Evolutionary conservation across 805 yeast genomes (phyloP).

Genomic region (Metschnikowia cubensis): DNA sequence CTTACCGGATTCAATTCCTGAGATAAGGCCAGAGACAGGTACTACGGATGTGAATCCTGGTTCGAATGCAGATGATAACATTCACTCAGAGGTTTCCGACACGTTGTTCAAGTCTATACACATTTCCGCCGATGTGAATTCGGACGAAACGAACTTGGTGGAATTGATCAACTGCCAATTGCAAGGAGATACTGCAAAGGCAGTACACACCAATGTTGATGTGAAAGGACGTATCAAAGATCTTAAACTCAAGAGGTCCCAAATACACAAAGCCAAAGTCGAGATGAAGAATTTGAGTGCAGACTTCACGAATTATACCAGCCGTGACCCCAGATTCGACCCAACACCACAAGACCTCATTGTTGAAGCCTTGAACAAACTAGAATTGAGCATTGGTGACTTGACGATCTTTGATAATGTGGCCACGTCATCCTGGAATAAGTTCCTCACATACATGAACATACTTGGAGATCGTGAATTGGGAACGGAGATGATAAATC

Average conservation of each 20-base stretch:
- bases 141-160: constrained; percentile 45
- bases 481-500: constrained; percentile 58
- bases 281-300: constrained; percentile 54
- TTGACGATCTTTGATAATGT: constrained; percentile 71
- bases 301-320: constrained; percentile 41
- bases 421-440: constrained; percentile 88
- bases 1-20: background rate
- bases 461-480: constrained; percentile 68
- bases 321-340: constrained; percentile 43
- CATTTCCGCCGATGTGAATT: constrained; percentile 51
- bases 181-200: constrained; percentile 21
- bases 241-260: constrained; percentile 63
- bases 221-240: constrained; percentile 37
- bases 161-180: constrained; percentile 49
- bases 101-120: constrained; percentile 77
- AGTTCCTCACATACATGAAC: constrained; percentile 66
- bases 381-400: constrained; percentile 48
- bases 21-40: background rate
- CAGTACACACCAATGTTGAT: constrained; percentile 22
- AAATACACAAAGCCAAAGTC: constrained; percentile 52
- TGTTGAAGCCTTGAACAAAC: constrained; percentile 46
- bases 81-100: constrained; percentile 38
- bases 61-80: background rate
- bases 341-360: constrained; percentile 28
- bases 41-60: background rate